phyloP scores from a whole-genome alignment of 2,329 filamentous ascomycete species.

The Whalleya microplaca region DNA sequence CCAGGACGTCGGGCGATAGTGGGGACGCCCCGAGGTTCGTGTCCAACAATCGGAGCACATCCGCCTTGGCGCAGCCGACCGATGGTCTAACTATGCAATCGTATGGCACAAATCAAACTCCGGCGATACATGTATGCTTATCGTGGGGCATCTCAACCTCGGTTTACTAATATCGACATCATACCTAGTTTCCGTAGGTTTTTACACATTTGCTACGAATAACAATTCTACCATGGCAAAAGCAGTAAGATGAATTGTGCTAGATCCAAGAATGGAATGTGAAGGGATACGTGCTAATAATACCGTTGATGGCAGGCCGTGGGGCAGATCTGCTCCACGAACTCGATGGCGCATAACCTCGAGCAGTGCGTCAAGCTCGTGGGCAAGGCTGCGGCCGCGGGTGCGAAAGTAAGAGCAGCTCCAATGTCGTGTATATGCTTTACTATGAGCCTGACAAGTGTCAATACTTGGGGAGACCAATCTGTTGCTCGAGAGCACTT shows the following conservation, averaged over 20 bases:
- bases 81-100: background rate
- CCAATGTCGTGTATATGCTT: background rate
- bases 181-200: background rate
- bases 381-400: slow-evolving; percentile 71
- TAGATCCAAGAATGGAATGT: too few relatives aligned
- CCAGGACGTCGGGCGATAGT: slow-evolving; percentile 15
- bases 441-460: background rate
- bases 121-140: background rate
- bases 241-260: slow-evolving; percentile 23
- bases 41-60: background rate
- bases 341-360: slow-evolving; percentile 78
- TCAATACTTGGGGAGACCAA: background rate
- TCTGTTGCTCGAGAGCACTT: slow-evolving; percentile 15
- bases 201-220: background rate
- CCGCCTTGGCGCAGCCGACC: background rate
- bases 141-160: too few relatives aligned
- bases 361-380: slow-evolving; percentile 75
- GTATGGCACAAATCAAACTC: background rate
- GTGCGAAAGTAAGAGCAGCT: slow-evolving; percentile 67
- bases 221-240: slow-evolving; percentile 26
- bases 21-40: slow-evolving; percentile 5
- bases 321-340: slow-evolving; percentile 87
- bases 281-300: background rate
- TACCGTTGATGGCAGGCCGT: slow-evolving; percentile 63
- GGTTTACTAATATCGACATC: background rate